These are phyloP conservation scores for Allantophomopsis lycopodina DNA, from an alignment of 2,329 filamentous ascomycete genomes.

Conservation along the genomic window DNA sequence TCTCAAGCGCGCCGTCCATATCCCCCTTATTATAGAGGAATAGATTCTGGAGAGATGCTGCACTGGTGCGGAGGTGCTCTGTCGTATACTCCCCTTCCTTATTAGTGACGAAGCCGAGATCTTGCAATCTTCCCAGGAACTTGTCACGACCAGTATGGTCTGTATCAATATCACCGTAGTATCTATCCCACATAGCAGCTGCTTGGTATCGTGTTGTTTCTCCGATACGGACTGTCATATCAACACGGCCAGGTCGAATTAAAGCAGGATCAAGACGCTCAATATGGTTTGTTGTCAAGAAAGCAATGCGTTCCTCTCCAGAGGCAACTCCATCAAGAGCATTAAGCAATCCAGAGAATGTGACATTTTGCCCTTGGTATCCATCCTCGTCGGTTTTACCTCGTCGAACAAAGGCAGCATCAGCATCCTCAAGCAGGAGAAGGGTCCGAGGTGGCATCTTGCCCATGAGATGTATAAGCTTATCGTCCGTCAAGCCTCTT, in stretches of 20 bases:
- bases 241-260: constrained; percentile 81
- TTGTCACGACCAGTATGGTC: constrained; percentile 45
- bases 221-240: constrained; percentile 83
- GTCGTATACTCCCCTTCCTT: constrained; percentile 10
- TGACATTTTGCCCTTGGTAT: constrained; percentile 77
- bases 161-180: constrained; percentile 72
- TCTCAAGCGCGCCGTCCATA: constrained; percentile 72
- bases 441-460: constrained; percentile 75
- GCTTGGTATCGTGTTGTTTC: constrained; percentile 82
- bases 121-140: constrained; percentile 59
- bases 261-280: constrained; percentile 79
- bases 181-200: constrained; percentile 79
- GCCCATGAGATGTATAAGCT: constrained; percentile 72
- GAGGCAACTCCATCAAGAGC: constrained; percentile 80
- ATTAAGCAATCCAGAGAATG: constrained; percentile 78
- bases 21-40: constrained; percentile 94
- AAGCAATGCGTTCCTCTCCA: constrained; percentile 81
- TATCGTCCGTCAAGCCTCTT: constrained; percentile 78
- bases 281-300: constrained; percentile 80
- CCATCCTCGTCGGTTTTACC: constrained; percentile 67
- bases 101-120: constrained; percentile 56
- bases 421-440: constrained; percentile 77
- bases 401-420: constrained; percentile 79
- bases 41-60: constrained; percentile 82
- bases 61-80: constrained; percentile 45